Evolutionary conservation across 1,284 basidiomycete genomes (phyloP).

Genomic region (Mycena citricolor): DNA sequence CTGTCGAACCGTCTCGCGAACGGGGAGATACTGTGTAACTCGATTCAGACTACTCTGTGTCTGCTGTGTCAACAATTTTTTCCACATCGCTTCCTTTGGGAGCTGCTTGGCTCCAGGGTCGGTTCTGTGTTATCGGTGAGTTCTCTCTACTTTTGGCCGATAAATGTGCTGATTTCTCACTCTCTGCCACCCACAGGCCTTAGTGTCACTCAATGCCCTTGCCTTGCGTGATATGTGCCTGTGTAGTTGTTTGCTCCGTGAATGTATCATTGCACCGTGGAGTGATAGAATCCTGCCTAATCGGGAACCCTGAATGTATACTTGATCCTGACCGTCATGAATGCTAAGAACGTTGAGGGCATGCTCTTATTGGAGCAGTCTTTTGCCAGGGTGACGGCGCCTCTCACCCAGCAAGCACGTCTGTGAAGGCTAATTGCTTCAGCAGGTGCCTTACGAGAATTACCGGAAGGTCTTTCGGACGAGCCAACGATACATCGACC

Average conservation of each 20-base stretch:
- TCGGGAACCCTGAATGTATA: too few relatives aligned
- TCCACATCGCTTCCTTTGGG: slow-evolving; percentile 23
- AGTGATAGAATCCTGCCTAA: too few relatives aligned
- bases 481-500: slow-evolving; percentile 77
- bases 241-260: too few relatives aligned
- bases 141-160: too few relatives aligned
- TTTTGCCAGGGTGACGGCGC: slow-evolving; percentile 63
- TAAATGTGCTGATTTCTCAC: too few relatives aligned
- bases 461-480: slow-evolving; percentile 82
- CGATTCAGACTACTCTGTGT: slow-evolving; percentile 60
- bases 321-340: too few relatives aligned
- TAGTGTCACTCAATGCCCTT: too few relatives aligned
- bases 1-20: slow-evolving; percentile 25
- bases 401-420: slow-evolving; percentile 11
- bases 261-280: too few relatives aligned
- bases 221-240: too few relatives aligned
- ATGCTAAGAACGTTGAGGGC: slow-evolving; percentile 73
- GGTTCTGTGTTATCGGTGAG: too few relatives aligned
- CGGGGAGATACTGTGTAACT: slow-evolving; percentile 39
- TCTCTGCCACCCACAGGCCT: too few relatives aligned
- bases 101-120: too few relatives aligned
- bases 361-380: slow-evolving; percentile 88
- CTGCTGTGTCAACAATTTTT: slow-evolving; percentile 40
- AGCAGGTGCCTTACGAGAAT: slow-evolving; percentile 82
- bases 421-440: slow-evolving; percentile 21